phyloP scores from a whole-genome alignment of 1,284 basidiomycete species.

The Malassezia arunalokei region DNA sequence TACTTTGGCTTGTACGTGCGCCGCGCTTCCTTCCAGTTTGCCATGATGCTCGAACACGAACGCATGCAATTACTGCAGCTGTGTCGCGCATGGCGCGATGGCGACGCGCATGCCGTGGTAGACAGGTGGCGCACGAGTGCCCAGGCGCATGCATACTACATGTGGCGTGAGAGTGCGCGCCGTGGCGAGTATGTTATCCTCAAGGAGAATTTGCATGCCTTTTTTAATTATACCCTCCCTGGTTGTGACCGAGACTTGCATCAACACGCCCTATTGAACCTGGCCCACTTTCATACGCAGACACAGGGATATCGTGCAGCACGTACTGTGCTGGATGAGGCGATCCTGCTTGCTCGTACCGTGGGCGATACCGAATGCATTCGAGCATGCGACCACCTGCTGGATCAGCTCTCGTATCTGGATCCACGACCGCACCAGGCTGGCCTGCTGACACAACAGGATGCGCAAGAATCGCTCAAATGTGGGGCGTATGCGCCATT shows the following conservation, averaged over 20 bases:
- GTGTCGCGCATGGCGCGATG: constrained; percentile 10
- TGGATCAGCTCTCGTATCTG: constrained; percentile 9
- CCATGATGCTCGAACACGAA: constrained; percentile 14
- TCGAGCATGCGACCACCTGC: constrained; percentile 14
- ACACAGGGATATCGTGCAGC: constrained; percentile 5
- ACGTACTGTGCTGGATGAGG: constrained; percentile 14
- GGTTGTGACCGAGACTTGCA: constrained; percentile 15
- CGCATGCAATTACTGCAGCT: constrained; percentile 1
- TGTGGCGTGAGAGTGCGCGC: constrained; percentile 6
- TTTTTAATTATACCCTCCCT: constrained; percentile 15
- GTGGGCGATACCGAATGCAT: constrained; percentile 16
- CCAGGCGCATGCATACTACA: constrained; percentile 2
- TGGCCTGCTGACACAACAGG: constrained; percentile 5
- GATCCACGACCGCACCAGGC: not conserved
- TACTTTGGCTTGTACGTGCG: constrained; percentile 12
- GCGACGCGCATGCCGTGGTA: not conserved
- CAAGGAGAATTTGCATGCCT: constrained; percentile 9
- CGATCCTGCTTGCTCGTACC: constrained; percentile 12
- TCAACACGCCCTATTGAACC: constrained; percentile 15
- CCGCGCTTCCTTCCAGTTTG: constrained; percentile 10
- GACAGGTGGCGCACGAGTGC: constrained; percentile 7
- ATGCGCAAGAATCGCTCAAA: not conserved
- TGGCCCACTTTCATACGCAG: constrained; percentile 7
- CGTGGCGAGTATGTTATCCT: constrained; percentile 9
- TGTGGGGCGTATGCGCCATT: constrained; percentile 12